Conservation (phyloP, 208 protist species). For the Naegleria fowleri region DNA sequence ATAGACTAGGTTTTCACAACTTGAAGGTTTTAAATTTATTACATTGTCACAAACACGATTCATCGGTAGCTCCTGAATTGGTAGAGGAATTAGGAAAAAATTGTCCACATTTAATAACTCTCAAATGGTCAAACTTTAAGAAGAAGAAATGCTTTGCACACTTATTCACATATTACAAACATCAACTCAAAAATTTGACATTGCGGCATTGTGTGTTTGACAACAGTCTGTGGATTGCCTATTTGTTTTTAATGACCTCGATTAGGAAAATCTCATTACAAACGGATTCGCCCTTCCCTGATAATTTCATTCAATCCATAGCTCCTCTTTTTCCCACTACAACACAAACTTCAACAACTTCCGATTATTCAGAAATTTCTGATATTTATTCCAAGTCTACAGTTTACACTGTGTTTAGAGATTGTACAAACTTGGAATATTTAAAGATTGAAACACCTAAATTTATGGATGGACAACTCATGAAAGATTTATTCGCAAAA, state of each 20-base stretch:
- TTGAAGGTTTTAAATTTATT: not conserved
- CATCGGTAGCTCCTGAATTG: not conserved
- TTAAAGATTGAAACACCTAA: not conserved
- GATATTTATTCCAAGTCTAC: not conserved
- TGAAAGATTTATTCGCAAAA: not conserved
- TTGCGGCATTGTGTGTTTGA: not conserved
- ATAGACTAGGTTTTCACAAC: not conserved
- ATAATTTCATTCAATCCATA: not conserved
- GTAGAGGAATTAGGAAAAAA: not conserved
- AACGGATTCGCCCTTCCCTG: not conserved
- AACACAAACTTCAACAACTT: not conserved
- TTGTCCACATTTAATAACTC: not conserved
- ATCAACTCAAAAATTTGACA: not conserved
- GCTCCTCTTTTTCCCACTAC: not conserved
- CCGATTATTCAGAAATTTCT: too few relatives aligned
- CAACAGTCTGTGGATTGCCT: not conserved
- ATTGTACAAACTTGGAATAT: not conserved
- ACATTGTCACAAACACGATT: not conserved
- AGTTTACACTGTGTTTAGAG: not conserved
- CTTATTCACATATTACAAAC: not conserved
- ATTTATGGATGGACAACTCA: not conserved
- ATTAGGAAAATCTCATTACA: not conserved
- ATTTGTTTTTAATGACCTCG: not conserved
- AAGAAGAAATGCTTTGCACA: not conserved
- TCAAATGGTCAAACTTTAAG: not conserved